Base-by-base conservation (phyloP, 768 basidiomycete genomes). In the Boletus speciosus region DNA sequence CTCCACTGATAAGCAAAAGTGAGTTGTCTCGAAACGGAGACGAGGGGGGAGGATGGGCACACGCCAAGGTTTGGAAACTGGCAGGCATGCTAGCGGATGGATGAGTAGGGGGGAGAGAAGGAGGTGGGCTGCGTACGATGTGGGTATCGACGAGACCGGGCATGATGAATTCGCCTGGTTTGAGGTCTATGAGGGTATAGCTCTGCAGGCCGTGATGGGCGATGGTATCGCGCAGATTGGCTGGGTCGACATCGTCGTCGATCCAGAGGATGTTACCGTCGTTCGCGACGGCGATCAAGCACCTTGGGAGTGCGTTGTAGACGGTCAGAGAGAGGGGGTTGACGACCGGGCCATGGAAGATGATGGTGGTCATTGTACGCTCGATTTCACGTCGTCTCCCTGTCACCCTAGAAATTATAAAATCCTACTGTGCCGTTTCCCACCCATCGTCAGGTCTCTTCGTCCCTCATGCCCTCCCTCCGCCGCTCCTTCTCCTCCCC, bases 141-240 rank as follows among this genome's bases (percentile, higher is more conserved):
- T 96, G 93, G 31, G 93, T 96, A 75, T 97, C 94, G 50, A 95
- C 75, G 67, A 96, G 83, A 4, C 94, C 94, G 6, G 94, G 94
- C 64, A 92, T 81, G 52, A 96, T 63, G 65, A 93, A 94, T 58
- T 85, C 76, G 15, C 82, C 82, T 3, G 76, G 68, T 11, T 68
- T 69, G 44, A 85, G 64, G n/a, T 52, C 52, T 9, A 79, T 64
- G 5, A 83, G 63, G 36, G 61, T 49, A 49, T 60, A 58, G 36
- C 11, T 5, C 2, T 66, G 42, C 19, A 73, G 63, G n/a, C 83
- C 86, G 56, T 83, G 80, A 41, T 71, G 68, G 0, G 75, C 73
- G 44, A 89, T 67, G 4, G 74, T 72, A 19, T 82, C 75, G 65
- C 78, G 78, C 8, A 90, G 61, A 47, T 67, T 65, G 44, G 75